phyloP scores from a whole-genome alignment of 768 basidiomycete genomes.

The Hysterangium stoloniferum region DNA sequence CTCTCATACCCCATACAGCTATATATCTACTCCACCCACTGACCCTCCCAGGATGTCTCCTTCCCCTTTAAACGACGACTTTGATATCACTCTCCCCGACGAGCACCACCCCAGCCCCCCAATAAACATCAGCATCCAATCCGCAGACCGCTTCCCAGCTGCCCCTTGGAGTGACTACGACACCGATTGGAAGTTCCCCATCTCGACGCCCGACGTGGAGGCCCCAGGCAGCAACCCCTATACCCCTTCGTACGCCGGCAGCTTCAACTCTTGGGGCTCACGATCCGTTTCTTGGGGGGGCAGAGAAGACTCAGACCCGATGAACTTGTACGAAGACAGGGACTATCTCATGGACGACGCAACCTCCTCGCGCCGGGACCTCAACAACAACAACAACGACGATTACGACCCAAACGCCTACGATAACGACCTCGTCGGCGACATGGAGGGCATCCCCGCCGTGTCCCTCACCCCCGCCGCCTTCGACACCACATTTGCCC shows the following conservation, averaged over 20 bases:
- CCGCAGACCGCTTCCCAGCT: constrained; percentile 2
- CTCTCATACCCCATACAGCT: too few species aligned
- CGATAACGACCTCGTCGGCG: constrained; percentile 46
- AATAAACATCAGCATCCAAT: constrained; percentile 4
- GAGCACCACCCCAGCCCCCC: constrained; percentile 2
- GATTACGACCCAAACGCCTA: constrained; percentile 73
- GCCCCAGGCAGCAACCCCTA: constrained; percentile 40
- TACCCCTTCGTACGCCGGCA: constrained; percentile 21
- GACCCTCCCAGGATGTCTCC: too few species aligned
- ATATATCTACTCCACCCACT: too few species aligned
- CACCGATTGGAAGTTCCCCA: constrained; percentile 65
- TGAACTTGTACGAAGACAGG: constrained; percentile 41
- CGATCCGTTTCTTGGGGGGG: constrained; percentile 18
- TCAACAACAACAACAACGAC: constrained; percentile 26
- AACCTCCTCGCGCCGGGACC: constrained; percentile 6
- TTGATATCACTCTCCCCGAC: neutral
- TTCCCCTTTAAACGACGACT: neutral
- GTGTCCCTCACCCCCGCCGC: constrained; percentile 34
- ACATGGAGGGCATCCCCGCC: constrained; percentile 40
- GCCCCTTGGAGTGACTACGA: constrained; percentile 25
- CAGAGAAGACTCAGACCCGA: constrained; percentile 29
- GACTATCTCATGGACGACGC: constrained; percentile 22
- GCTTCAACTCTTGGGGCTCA: constrained; percentile 17
- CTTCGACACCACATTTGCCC: constrained; percentile 38
- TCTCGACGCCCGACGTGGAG: constrained; percentile 47